Evolutionary conservation across 2,329 filamentous ascomycete species (phyloP), one percentile per base, ranked within the genome.

Genomic region (Scedosporium dehoogii): DNA sequence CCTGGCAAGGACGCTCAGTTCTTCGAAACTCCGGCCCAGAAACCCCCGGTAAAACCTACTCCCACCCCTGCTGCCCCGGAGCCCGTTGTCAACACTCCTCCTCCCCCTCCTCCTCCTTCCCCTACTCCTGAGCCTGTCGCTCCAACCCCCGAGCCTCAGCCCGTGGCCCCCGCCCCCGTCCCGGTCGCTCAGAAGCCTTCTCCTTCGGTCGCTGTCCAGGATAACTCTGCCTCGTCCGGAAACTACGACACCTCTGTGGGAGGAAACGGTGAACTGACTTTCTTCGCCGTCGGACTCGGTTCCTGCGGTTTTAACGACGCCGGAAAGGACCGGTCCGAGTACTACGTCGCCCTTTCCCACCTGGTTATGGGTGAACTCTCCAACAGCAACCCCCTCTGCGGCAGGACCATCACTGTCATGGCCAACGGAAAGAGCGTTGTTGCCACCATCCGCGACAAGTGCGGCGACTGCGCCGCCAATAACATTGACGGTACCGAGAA

Each of bases 401-500:
- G 85, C 72, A 82, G 85, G 76, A 84, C 76, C 58, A 82, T 92
- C 70, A 85, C 81, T 66, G 84, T 92, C 76, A 76, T 69, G 48
- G 78, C 78, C 71, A 78, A 81, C 59, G 88, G 88, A 72, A 82
- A 82, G 72, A 80, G 79, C 2, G 72, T 78, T 67, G 77, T 73
- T 2, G 89, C 85, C 65, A 81, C 68, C 3, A 83, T 92, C 65
- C 81, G 81, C 60, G 90, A 94, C 78, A 91, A 90, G 77, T 94
- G 90, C 79, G 82, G 83, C 75, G 86, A 87, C 68, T 94, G 90
- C 73, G 69, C 60, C 58, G 60, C 68, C 41, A 66, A 72, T 48
- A 76, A 79, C 68, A 82, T 91, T 58, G 88, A 91, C 69, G 78
- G 88, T 67, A 84, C 81, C 66, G 73, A 78, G 64, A 78, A 79